Conservation (phyloP, 2,329 filamentous ascomycete species). For the Colletotrichum plurivorum region DNA sequence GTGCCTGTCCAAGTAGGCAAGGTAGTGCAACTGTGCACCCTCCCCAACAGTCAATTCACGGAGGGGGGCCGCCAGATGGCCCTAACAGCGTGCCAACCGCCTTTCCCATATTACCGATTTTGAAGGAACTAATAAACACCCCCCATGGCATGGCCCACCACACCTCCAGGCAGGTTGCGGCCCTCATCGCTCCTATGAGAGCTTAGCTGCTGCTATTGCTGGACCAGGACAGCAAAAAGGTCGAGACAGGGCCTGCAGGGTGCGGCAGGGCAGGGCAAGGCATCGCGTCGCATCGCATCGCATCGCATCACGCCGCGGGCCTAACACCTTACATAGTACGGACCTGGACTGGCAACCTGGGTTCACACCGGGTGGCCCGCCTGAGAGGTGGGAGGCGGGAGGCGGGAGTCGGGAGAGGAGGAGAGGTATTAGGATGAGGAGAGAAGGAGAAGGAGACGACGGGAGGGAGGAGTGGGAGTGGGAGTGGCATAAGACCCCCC, state of each 20-base stretch:
- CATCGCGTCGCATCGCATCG: constrained; percentile 29
- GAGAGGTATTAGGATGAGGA: background rate
- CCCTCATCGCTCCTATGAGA: constrained; percentile 20
- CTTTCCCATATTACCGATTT: constrained; percentile 15
- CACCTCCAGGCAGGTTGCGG: constrained; percentile 20
- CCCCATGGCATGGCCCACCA: constrained; percentile 34
- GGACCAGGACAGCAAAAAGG: constrained; percentile 18
- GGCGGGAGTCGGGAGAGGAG: background rate
- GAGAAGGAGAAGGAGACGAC: background rate
- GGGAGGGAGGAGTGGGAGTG: constrained; percentile 6
- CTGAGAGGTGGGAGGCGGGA: constrained; percentile 16
- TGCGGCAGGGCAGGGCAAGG: constrained; percentile 17
- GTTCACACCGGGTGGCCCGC: constrained; percentile 16
- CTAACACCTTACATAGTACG: constrained; percentile 14
- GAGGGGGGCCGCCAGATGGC: background rate
- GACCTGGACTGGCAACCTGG: background rate
- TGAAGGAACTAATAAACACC: constrained; percentile 11
- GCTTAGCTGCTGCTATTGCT: constrained; percentile 19
- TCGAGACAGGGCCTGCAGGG: constrained; percentile 4
- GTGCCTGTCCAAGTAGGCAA: constrained; percentile 8
- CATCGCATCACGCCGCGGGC: constrained; percentile 22
- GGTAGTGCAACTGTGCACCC: constrained; percentile 3
- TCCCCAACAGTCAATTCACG: constrained; percentile 2
- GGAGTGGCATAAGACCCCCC: constrained; percentile 39
- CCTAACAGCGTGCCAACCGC: constrained; percentile 27